A percentile compares a stretch with the other conserved stretches of the same genome.
phyloP scores from a whole-genome alignment of 2,329 filamentous ascomycete species.

The Botrytis porri region DNA sequence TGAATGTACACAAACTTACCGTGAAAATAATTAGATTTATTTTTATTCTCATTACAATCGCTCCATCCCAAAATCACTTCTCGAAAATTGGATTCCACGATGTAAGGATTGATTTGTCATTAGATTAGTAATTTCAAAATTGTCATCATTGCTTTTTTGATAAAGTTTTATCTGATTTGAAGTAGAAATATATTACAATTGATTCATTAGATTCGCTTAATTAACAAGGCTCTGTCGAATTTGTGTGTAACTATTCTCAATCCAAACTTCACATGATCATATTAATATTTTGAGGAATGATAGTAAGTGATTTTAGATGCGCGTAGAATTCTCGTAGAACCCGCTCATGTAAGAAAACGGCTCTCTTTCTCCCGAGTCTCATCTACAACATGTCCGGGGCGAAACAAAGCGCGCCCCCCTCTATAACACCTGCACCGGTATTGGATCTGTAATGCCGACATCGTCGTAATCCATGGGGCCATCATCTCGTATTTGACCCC shows the following conservation, averaged over 20 bases:
- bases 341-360: background rate
- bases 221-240: background rate
- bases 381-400: background rate
- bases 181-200: background rate
- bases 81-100: background rate
- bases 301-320: background rate
- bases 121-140: background rate
- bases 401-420: background rate
- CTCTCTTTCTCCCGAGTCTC: background rate
- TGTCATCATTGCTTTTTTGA: background rate
- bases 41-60: background rate
- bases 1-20: background rate
- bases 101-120: background rate
- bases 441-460: background rate
- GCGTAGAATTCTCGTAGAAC: background rate
- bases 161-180: background rate
- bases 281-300: background rate
- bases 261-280: background rate
- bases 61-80: background rate
- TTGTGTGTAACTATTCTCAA: background rate
- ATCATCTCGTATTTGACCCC: conserved; percentile 9
- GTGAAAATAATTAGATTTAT: background rate
- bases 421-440: background rate
- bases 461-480: conserved; percentile 4
- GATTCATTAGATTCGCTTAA: background rate